Percentiles rank a stretch among this genome's conserved stretches.
Evolutionary conservation across 1,284 basidiomycete genomes (phyloP).

Genomic region (Trichosporon coremiiforme): DNA sequence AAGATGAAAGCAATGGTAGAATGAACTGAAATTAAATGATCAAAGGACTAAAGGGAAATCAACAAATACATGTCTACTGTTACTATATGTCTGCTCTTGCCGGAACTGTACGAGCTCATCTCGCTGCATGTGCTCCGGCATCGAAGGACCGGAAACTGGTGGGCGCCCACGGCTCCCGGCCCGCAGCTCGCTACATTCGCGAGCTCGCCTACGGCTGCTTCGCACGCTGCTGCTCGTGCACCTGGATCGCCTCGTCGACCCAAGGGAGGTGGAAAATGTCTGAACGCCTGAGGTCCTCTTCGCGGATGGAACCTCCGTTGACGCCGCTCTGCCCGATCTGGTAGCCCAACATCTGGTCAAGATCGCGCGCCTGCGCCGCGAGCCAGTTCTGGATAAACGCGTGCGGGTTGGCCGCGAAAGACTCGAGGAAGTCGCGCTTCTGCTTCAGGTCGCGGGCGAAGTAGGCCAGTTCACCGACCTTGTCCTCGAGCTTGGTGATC

Average conservation of each 20-base stretch:
- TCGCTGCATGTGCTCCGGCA: no score
- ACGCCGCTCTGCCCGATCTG: slow-evolving; percentile 64
- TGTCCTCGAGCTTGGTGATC: slow-evolving; percentile 79
- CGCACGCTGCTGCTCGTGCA: slow-evolving; percentile 51
- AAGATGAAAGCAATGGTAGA: no score
- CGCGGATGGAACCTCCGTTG: slow-evolving; percentile 63
- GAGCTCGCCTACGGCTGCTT: neutral
- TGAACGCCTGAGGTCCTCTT: slow-evolving; percentile 82
- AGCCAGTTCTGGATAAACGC: slow-evolving; percentile 87
- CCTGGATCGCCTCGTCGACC: slow-evolving; percentile 61
- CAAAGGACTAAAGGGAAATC: neutral
- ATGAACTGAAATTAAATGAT: no score
- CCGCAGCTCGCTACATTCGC: neutral
- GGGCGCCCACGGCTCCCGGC: no score
- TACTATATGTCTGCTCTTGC: neutral
- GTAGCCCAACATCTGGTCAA: slow-evolving; percentile 85
- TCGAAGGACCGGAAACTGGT: no score
- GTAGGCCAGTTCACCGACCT: slow-evolving; percentile 77
- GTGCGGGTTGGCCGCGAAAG: slow-evolving; percentile 65
- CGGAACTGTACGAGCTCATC: no score
- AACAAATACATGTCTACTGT: slow-evolving; percentile 15
- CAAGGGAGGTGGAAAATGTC: slow-evolving; percentile 88
- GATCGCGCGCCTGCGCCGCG: slow-evolving; percentile 83
- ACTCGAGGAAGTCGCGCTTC: slow-evolving; percentile 81
- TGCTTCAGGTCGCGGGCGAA: slow-evolving; percentile 81